phyloP scores from a whole-genome alignment of 2,329 filamentous ascomycete genomes.

The Penicillium italicum region DNA sequence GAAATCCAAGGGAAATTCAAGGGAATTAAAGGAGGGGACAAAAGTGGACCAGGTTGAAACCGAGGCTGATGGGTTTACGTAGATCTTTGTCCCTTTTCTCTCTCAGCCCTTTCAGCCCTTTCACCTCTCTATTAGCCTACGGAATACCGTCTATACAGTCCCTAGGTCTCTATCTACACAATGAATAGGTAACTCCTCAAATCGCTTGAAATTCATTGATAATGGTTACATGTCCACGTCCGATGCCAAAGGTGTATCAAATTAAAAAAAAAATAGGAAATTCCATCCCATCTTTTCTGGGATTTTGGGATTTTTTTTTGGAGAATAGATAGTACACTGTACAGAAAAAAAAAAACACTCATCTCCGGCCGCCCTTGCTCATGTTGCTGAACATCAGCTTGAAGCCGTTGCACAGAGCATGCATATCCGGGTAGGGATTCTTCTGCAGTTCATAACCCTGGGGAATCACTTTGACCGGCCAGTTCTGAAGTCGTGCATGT shows the following conservation, averaged over 20 bases:
- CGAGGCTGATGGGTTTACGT: conserved; percentile 24
- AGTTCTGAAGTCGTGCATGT: conserved; percentile 67
- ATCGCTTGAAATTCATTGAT: conserved; percentile 1
- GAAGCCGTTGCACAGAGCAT: conserved; percentile 93
- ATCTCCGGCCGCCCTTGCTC: conserved; percentile 38
- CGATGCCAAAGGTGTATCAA: conserved; percentile 20
- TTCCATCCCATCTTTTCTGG: conserved; percentile 14
- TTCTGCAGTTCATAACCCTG: conserved; percentile 89
- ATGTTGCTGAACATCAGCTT: conserved; percentile 76
- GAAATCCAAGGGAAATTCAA: background rate
- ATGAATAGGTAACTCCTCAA: background rate
- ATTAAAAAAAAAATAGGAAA: conserved; percentile 15
- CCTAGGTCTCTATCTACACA: background rate
- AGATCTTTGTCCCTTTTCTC: too few species aligned
- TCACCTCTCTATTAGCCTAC: background rate
- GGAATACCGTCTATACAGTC: background rate
- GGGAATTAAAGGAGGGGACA: background rate
- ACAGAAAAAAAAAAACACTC: conserved; percentile 17
- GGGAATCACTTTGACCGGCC: conserved; percentile 86
- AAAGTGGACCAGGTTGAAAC: conserved; percentile 14
- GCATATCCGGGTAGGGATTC: conserved; percentile 89
- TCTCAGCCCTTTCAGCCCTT: background rate
- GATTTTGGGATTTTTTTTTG: background rate
- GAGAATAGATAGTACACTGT: conserved; percentile 24
- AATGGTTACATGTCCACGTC: conserved; percentile 18